phyloP scores from a whole-genome alignment of 208 protist species.

The Wallacemonas collosoma region DNA sequence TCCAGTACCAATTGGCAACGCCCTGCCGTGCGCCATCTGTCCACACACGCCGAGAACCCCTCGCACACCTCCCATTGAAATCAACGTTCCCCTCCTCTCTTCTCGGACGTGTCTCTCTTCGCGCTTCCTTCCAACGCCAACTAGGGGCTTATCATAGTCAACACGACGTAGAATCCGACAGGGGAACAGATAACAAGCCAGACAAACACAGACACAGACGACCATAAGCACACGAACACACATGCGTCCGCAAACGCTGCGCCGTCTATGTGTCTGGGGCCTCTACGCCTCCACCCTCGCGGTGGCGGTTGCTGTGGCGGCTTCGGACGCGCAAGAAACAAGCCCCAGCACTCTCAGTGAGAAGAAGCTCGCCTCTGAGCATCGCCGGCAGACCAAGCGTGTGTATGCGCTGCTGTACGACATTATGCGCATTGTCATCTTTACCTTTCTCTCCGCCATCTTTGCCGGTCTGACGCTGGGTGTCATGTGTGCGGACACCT shows the following conservation, averaged over 20 bases:
- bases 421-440: constrained; percentile 48
- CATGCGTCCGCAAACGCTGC: background rate
- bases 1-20: too few species aligned
- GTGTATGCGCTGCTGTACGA: constrained; percentile 75
- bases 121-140: background rate
- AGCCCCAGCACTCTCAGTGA: background rate
- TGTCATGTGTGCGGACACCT: constrained; percentile 87
- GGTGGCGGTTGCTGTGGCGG: background rate
- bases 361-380: constrained; percentile 25
- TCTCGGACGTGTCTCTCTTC: background rate
- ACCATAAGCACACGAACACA: background rate
- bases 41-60: too few species aligned
- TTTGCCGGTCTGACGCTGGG: constrained; percentile 91
- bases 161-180: background rate
- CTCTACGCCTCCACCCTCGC: background rate
- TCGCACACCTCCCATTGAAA: background rate
- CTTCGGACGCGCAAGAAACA: background rate
- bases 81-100: background rate
- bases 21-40: too few species aligned
- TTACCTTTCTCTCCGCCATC: constrained; percentile 79
- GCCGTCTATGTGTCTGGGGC: background rate
- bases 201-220: constrained; percentile 15
- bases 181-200: background rate
- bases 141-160: background rate
- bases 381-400: constrained; percentile 39